phyloP scores from a whole-genome alignment of 768 basidiomycete genomes.

The Agaricus subrufescens region DNA sequence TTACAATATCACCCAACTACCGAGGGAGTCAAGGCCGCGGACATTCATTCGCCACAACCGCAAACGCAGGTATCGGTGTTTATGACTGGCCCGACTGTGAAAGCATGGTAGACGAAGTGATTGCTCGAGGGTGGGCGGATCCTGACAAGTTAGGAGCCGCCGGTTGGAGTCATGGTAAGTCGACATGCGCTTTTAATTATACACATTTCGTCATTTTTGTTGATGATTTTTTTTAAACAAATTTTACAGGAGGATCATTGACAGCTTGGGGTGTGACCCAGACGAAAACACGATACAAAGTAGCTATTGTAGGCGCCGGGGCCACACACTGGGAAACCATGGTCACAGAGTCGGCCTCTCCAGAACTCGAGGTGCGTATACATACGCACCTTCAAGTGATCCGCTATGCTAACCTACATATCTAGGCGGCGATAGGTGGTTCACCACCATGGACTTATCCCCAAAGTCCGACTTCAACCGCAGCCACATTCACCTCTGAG shows the following conservation, averaged over 20 bases:
- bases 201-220: not conserved
- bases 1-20: conserved; percentile 32
- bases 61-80: conserved; percentile 24
- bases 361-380: conserved; percentile 26
- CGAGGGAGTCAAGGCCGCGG: conserved; percentile 32
- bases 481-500: conserved; percentile 8
- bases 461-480: not conserved
- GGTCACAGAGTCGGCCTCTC: conserved; percentile 31
- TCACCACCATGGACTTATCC: conserved; percentile 24
- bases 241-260: conserved; percentile 23
- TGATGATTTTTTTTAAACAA: not conserved
- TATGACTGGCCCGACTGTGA: conserved; percentile 31
- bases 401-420: not conserved
- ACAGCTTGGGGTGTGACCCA: conserved; percentile 32
- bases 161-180: conserved; percentile 33
- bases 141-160: conserved; percentile 25
- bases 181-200: not conserved
- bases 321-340: conserved; percentile 31
- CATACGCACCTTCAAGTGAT: not conserved
- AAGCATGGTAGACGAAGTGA: conserved; percentile 31
- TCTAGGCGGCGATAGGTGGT: conserved; percentile 25
- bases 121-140: conserved; percentile 27
- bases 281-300: conserved; percentile 29
- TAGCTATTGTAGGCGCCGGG: conserved; percentile 30
- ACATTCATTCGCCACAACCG: conserved; percentile 25